phyloP scores from a whole-genome alignment of 1,284 basidiomycete species.

The Takashimella tepidaria region DNA sequence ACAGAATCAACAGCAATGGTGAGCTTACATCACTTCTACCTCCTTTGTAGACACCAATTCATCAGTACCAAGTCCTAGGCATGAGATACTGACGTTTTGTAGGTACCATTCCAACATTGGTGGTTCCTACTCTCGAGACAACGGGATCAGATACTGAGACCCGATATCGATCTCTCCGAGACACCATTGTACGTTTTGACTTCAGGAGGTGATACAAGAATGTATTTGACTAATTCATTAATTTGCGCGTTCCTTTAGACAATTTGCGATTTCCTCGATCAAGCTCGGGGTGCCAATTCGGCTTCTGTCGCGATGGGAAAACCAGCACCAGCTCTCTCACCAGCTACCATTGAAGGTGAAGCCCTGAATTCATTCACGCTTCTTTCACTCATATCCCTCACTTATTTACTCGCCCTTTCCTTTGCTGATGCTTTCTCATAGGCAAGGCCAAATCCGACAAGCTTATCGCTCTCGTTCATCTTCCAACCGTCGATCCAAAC shows the following conservation, averaged over 20 bases:
- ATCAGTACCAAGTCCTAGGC: no score
- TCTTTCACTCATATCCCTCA: not conserved
- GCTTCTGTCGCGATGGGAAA: slow-evolving; percentile 55
- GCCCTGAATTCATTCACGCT: not conserved
- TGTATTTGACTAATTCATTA: no score
- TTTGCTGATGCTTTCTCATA: slow-evolving; percentile 6
- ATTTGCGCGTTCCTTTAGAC: no score
- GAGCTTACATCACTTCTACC: slow-evolving; percentile 4
- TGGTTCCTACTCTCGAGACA: slow-evolving; percentile 72
- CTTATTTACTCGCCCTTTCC: not conserved
- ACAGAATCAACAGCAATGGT: slow-evolving; percentile 75
- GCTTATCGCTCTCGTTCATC: slow-evolving; percentile 64
- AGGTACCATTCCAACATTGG: slow-evolving; percentile 78
- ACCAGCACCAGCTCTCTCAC: slow-evolving; percentile 70
- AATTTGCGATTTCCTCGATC: slow-evolving; percentile 76
- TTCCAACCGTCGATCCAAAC: slow-evolving; percentile 51
- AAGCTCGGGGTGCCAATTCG: slow-evolving; percentile 64
- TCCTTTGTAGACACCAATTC: not conserved
- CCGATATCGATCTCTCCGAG: slow-evolving; percentile 72
- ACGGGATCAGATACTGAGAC: slow-evolving; percentile 66
- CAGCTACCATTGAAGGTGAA: slow-evolving; percentile 70
- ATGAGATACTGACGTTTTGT: not conserved
- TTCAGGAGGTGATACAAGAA: no score
- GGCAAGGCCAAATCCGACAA: slow-evolving; percentile 53
- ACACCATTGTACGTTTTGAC: slow-evolving; percentile 58